phyloP scores from a whole-genome alignment of 2,329 filamentous ascomycete species.

The Didymellaceae sp. region DNA sequence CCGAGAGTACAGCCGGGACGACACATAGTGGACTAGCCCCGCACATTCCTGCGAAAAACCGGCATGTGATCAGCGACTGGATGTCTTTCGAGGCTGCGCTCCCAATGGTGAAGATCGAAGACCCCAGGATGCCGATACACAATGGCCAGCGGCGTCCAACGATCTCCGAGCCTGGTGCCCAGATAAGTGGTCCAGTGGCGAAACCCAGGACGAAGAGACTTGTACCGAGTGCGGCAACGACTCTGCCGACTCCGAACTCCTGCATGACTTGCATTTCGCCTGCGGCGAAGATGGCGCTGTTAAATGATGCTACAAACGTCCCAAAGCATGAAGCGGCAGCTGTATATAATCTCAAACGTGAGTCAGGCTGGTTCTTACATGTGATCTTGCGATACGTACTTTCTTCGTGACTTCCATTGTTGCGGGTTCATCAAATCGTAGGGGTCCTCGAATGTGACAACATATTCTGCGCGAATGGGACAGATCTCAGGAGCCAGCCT shows the following conservation, averaged over 20 bases:
- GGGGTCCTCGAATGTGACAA: too few relatives aligned
- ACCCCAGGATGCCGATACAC: conserved; percentile 51
- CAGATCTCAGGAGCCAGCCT: too few relatives aligned
- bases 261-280: conserved; percentile 61
- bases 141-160: conserved; percentile 54
- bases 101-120: conserved; percentile 53
- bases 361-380: background rate
- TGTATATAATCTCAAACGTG: background rate
- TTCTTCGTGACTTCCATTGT: background rate
- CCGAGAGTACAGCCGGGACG: conserved; percentile 1
- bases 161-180: conserved; percentile 62
- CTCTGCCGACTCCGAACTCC: conserved; percentile 60
- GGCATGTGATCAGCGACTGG: conserved; percentile 3
- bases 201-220: conserved; percentile 70
- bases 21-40: conserved; percentile 7
- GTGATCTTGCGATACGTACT: background rate
- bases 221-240: conserved; percentile 67
- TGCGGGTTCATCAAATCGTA: background rate
- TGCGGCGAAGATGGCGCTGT: conserved; percentile 70
- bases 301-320: conserved; percentile 57
- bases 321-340: background rate
- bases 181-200: conserved; percentile 66
- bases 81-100: conserved; percentile 34
- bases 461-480: too few relatives aligned
- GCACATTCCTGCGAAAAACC: conserved; percentile 7